A percentile compares a stretch with the other conserved stretches of the same genome.
Evolutionary conservation across 1,284 basidiomycete genomes (phyloP).

Genomic region (Acaromyces ingoldii): DNA sequence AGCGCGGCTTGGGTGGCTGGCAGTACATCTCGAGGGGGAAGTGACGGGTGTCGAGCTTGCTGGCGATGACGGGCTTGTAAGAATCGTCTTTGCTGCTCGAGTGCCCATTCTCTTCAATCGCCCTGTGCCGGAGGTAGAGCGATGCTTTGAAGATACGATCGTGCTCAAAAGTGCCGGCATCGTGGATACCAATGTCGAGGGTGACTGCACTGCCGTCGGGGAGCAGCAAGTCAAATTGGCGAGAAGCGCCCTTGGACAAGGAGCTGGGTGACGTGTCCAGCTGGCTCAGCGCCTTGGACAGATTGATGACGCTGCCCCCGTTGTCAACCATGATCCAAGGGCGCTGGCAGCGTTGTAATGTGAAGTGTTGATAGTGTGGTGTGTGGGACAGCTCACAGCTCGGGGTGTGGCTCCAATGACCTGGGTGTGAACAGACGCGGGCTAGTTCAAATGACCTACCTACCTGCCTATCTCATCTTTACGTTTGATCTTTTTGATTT

Average conservation of each 20-base stretch:
- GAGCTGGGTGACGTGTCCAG: too few species aligned
- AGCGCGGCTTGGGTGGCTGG: constrained; percentile 19
- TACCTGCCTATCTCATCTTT: too few species aligned
- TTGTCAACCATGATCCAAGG: not conserved
- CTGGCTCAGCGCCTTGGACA: too few species aligned
- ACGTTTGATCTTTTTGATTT: too few species aligned
- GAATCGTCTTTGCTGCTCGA: not conserved
- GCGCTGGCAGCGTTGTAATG: not conserved
- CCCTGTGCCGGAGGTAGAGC: not conserved
- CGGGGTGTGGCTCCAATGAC: too few species aligned
- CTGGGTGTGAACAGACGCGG: too few species aligned
- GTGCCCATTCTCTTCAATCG: not conserved
- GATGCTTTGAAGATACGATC: not conserved
- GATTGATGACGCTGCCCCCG: too few species aligned
- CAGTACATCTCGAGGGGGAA: constrained; percentile 1
- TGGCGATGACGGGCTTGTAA: not conserved
- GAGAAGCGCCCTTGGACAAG: too few species aligned
- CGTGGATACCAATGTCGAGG: not conserved
- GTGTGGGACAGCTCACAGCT: too few species aligned
- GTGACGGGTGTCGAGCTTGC: not conserved
- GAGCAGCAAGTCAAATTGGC: not conserved
- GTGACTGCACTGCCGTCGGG: not conserved
- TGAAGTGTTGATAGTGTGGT: too few species aligned
- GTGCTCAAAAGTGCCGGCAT: not conserved
- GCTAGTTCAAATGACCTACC: too few species aligned